These are phyloP conservation scores for Alternaria angustiovoidea DNA, from an alignment of 2,329 filamentous ascomycete species.

Conservation along the genomic window DNA sequence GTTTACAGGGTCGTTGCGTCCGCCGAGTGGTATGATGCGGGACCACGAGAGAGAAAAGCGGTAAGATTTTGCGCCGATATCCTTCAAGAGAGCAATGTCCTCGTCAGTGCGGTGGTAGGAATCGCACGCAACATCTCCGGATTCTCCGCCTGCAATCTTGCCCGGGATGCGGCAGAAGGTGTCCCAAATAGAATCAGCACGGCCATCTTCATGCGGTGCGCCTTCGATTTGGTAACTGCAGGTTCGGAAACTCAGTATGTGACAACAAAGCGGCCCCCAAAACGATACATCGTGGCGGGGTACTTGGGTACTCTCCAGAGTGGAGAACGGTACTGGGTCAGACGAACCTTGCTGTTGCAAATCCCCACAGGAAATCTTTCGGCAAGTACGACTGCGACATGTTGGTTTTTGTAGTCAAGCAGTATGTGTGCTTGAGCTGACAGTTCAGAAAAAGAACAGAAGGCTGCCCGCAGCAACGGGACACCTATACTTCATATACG, in stretches of 20 bases:
- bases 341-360: slow-evolving; percentile 53
- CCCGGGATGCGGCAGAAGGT: slow-evolving; percentile 82
- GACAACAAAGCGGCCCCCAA: slow-evolving; percentile 10
- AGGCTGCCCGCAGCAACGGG: slow-evolving; percentile 23
- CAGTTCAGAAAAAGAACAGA: slow-evolving; percentile 11
- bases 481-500: slow-evolving; percentile 44
- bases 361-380: slow-evolving; percentile 53
- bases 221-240: slow-evolving; percentile 88
- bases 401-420: slow-evolving; percentile 16
- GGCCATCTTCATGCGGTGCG: slow-evolving; percentile 75
- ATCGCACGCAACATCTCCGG: slow-evolving; percentile 82
- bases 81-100: slow-evolving; percentile 80
- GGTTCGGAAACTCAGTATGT: slow-evolving; percentile 31
- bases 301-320: slow-evolving; percentile 10
- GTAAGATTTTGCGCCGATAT: slow-evolving; percentile 76
- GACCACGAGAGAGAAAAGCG: slow-evolving; percentile 87
- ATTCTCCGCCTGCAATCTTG: slow-evolving; percentile 81
- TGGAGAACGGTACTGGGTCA: slow-evolving; percentile 25
- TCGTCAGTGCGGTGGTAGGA: slow-evolving; percentile 81
- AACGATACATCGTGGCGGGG: slow-evolving; percentile 31
- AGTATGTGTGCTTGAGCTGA: slow-evolving; percentile 18
- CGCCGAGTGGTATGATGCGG: slow-evolving; percentile 84
- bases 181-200: slow-evolving; percentile 87
- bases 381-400: slow-evolving; percentile 51
- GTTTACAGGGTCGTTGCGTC: slow-evolving; percentile 83